phyloP scores from a whole-genome alignment of 805 yeast genomes.

The Yarrowia porcina region DNA sequence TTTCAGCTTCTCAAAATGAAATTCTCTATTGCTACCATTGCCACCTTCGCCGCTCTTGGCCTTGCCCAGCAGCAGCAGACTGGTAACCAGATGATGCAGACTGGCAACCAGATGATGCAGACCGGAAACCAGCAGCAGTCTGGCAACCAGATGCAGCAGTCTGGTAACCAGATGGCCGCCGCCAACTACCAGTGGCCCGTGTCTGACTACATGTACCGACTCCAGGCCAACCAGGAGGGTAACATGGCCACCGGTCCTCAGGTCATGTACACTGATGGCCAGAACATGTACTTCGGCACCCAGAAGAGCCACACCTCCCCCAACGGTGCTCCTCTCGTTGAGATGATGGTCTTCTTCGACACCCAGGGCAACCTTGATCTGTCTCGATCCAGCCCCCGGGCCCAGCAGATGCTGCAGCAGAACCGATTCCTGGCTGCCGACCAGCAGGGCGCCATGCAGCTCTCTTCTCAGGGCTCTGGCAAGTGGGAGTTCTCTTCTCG shows the following conservation, averaged over 20 bases:
- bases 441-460: constrained; percentile 10
- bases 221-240: neutral
- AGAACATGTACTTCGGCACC: neutral
- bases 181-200: constrained; percentile 7
- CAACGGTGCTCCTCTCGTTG: neutral
- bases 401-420: neutral
- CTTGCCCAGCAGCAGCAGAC: constrained; percentile 1
- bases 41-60: constrained; percentile 11
- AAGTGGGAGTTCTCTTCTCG: constrained; percentile 4
- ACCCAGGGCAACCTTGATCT: constrained; percentile 11
- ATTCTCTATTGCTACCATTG: constrained; percentile 3
- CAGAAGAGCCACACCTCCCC: constrained; percentile 1
- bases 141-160: constrained; percentile 2
- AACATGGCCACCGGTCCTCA: neutral
- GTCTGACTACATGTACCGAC: constrained; percentile 11
- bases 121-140: neutral
- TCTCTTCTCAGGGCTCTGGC: neutral
- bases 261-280: constrained; percentile 9
- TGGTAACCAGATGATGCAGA: neutral
- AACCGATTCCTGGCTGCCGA: neutral
- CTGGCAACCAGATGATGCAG: neutral
- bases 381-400: neutral
- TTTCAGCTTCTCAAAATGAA: constrained; percentile 10
- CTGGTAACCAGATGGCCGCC: neutral
- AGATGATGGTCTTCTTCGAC: constrained; percentile 11